phyloP scores from a whole-genome alignment of 441 rosid species.

The Breynia disticha region DNA sequence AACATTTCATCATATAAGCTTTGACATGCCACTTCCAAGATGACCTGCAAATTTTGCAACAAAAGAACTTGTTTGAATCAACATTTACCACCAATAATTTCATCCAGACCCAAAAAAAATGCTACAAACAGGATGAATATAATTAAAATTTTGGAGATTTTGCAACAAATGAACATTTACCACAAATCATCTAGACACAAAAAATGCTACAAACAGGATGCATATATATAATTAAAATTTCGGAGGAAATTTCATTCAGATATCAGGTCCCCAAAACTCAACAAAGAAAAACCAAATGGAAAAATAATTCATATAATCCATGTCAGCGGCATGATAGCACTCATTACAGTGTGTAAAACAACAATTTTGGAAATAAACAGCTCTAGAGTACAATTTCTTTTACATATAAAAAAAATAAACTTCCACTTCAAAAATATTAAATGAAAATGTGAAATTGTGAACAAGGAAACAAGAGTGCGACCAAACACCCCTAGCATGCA shows the following conservation, averaged over 20 bases:
- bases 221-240: background rate
- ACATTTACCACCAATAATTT: no score
- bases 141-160: background rate
- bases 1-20: constrained; percentile 59
- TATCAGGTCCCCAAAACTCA: background rate
- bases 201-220: background rate
- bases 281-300: background rate
- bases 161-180: no score
- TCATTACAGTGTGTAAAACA: background rate
- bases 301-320: background rate
- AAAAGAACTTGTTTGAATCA: background rate
- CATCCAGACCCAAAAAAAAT: background rate
- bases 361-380: background rate
- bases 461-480: no score
- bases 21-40: constrained; percentile 73
- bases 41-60: constrained; percentile 42
- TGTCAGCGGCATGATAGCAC: background rate
- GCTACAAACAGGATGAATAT: background rate
- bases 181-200: no score
- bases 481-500: no score
- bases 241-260: background rate
- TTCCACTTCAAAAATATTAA: no score
- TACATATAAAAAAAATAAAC: no score
- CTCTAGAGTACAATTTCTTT: no score
- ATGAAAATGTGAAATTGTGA: no score